phyloP scores from a whole-genome alignment of 2,329 filamentous ascomycete species.

The Fusarium marasasianum region DNA sequence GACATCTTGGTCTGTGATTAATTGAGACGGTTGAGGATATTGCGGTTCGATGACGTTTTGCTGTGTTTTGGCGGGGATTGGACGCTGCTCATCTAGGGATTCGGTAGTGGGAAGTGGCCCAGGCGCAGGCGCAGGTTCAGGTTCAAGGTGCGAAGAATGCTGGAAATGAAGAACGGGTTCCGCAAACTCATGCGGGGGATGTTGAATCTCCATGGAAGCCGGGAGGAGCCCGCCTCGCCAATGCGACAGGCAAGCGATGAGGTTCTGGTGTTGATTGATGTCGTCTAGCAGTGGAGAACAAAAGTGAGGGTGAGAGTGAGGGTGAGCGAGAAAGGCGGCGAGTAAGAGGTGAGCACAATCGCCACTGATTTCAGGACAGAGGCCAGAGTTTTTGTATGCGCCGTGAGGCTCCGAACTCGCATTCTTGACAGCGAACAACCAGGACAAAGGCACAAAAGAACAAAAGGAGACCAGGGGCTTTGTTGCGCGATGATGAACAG shows the following conservation, averaged over 20 bases:
- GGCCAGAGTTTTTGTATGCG: conserved; percentile 17
- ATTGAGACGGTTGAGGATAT: conserved; percentile 10
- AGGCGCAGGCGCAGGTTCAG: conserved; percentile 4
- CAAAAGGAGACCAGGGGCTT: background rate
- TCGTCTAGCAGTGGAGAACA: conserved; percentile 11
- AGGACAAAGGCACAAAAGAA: background rate
- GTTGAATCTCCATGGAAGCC: conserved; percentile 38
- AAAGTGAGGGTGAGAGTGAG: background rate
- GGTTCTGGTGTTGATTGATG: conserved; percentile 3
- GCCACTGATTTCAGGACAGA: conserved; percentile 31
- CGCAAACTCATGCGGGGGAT: conserved; percentile 22
- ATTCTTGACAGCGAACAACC: conserved; percentile 8
- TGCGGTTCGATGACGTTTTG: conserved; percentile 32
- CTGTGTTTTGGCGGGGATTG: conserved; percentile 25
- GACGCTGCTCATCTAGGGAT: conserved; percentile 24
- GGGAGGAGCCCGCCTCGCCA: conserved; percentile 22
- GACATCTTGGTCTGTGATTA: background rate
- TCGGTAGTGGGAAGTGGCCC: conserved; percentile 11
- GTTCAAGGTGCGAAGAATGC: conserved; percentile 11
- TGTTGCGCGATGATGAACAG: conserved; percentile 7
- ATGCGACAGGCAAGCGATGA: conserved; percentile 28
- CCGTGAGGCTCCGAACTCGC: conserved; percentile 7
- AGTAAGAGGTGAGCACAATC: conserved; percentile 31
- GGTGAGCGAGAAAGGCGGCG: conserved; percentile 3
- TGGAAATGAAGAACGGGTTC: conserved; percentile 14